These are phyloP conservation scores for Chaetothyriales sp. DNA, from an alignment of 2,329 filamentous ascomycete species.

Conservation along the genomic window DNA sequence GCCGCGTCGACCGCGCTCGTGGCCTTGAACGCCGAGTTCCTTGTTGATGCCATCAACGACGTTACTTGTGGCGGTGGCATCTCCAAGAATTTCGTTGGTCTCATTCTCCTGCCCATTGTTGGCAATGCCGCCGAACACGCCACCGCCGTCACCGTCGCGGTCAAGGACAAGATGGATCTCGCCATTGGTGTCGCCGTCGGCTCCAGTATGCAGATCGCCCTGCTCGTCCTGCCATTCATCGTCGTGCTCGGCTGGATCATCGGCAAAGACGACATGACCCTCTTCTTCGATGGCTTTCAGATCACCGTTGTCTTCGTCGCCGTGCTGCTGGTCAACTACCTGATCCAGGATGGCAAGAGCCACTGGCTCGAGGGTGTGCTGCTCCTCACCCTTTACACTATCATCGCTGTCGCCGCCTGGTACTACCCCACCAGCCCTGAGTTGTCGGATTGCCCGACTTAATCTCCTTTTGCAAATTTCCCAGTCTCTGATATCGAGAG, in stretches of 20 bases:
- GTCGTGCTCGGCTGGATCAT: slow-evolving; percentile 48
- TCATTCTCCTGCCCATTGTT: slow-evolving; percentile 50
- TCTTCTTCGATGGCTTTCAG: slow-evolving; percentile 80
- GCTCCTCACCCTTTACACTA: slow-evolving; percentile 45
- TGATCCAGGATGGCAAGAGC: slow-evolving; percentile 46
- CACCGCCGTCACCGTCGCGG: slow-evolving; percentile 45
- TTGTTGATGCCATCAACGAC: slow-evolving; percentile 43
- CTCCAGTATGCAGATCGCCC: slow-evolving; percentile 49
- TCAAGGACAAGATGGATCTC: slow-evolving; percentile 56
- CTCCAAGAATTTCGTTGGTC: slow-evolving; percentile 46
- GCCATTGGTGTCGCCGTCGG: slow-evolving; percentile 52
- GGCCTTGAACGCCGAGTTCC: slow-evolving; percentile 57
- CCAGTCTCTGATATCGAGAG: no score
- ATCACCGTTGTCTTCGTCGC: slow-evolving; percentile 49
- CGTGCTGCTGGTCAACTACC: slow-evolving; percentile 42
- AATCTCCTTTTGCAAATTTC: neutral
- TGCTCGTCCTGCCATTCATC: slow-evolving; percentile 45
- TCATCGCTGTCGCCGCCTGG: slow-evolving; percentile 40
- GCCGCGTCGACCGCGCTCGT: slow-evolving; percentile 61
- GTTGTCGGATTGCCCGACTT: neutral
- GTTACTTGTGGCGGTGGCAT: slow-evolving; percentile 35
- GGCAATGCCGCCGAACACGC: slow-evolving; percentile 53
- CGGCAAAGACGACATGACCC: slow-evolving; percentile 48
- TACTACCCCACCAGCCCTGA: slow-evolving; percentile 6
- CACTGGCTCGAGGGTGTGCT: slow-evolving; percentile 47